A percentile compares a stretch with the other conserved stretches of the same genome.
Conservation (phyloP, 2,329 filamentous ascomycete species). For the Fusarium buxicola region DNA sequence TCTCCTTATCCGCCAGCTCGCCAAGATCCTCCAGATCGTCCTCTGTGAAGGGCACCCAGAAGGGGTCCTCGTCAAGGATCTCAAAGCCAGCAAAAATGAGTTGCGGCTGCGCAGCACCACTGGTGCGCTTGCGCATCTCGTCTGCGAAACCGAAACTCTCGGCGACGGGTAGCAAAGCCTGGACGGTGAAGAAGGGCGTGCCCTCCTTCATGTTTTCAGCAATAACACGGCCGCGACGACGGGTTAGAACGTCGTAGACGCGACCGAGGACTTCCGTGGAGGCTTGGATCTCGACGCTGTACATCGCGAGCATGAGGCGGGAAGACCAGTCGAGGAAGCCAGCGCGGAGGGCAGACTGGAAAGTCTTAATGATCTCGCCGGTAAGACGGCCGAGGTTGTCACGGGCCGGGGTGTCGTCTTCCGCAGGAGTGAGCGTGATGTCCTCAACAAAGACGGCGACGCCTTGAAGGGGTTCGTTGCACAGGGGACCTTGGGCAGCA, state of each 20-base stretch:
- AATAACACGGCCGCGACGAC: slow-evolving; percentile 88
- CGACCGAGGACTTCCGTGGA: slow-evolving; percentile 94
- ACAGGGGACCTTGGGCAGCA: slow-evolving; percentile 88
- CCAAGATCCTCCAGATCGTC: slow-evolving; percentile 97
- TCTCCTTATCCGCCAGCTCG: slow-evolving; percentile 92
- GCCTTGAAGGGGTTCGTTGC: slow-evolving; percentile 92
- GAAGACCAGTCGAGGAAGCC: slow-evolving; percentile 97
- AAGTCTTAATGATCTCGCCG: slow-evolving; percentile 91
- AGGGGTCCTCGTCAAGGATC: slow-evolving; percentile 93
- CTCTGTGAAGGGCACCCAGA: slow-evolving; percentile 97
- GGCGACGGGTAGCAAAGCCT: slow-evolving; percentile 87
- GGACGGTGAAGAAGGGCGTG: slow-evolving; percentile 95
- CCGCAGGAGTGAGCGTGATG: slow-evolving; percentile 69
- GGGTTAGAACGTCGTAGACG: slow-evolving; percentile 97
- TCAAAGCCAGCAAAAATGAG: slow-evolving; percentile 94
- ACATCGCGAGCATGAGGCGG: slow-evolving; percentile 96
- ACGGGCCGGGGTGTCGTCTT: slow-evolving; percentile 66
- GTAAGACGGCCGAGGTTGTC: slow-evolving; percentile 84
- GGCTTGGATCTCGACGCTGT: slow-evolving; percentile 96
- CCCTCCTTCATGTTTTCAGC: slow-evolving; percentile 94
- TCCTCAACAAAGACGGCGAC: slow-evolving; percentile 92
- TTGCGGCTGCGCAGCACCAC: slow-evolving; percentile 90
- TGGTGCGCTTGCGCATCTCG: slow-evolving; percentile 95
- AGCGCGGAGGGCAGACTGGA: slow-evolving; percentile 83
- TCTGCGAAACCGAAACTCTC: slow-evolving; percentile 97